Evolutionary conservation across 768 basidiomycete species (phyloP), one percentile per base, ranked within the genome.

Genomic region (Ephemerocybe angulata): DNA sequence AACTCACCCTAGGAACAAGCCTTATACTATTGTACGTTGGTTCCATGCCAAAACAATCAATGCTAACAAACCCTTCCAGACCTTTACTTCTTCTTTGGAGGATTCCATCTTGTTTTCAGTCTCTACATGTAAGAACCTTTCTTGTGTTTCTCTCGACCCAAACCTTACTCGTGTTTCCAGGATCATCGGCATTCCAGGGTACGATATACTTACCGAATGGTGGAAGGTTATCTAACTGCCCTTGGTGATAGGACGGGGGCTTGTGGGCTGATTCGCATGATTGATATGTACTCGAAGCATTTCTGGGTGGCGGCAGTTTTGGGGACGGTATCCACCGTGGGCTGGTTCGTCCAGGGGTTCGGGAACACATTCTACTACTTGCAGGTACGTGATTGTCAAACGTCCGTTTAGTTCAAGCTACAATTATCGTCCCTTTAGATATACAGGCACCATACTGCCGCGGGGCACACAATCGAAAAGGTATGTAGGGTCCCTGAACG

Each of bases 11-110:
- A 93, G 92, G 91, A 93, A 75, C 92, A 93, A 84, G 83, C 93
- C 3, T 72, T 95, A 67, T 96, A 94, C 76, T 96, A 90, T 73
- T 96, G 92, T 92, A 73, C 72, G 87, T 65, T 59, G 53, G 53
- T 58, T 58, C 59, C 55, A 48, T 65, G 15, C 22, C 15, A n/a
- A 2, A 30, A 33, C 5, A 60, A 62, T 59, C 43, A 47, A 60
- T 65, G 60, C 59, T 60, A 67, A 58, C 55, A 61, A 57, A 61
- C 58, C 59, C 62, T 61, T 67, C 49, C 64, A 98, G 95, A 98
- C 76, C 71, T 97, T 60, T 99, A 93, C 78, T 96, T 98, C 79
- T 84, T 98, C 73, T 99, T 99, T 74, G 81, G 86, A 53, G 96
- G 93, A 44, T 98, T 91, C 80, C 94, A 99, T 73, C 80, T 98